Conservation (phyloP, 768 basidiomycete species). For the Tricholoma matsutake region DNA sequence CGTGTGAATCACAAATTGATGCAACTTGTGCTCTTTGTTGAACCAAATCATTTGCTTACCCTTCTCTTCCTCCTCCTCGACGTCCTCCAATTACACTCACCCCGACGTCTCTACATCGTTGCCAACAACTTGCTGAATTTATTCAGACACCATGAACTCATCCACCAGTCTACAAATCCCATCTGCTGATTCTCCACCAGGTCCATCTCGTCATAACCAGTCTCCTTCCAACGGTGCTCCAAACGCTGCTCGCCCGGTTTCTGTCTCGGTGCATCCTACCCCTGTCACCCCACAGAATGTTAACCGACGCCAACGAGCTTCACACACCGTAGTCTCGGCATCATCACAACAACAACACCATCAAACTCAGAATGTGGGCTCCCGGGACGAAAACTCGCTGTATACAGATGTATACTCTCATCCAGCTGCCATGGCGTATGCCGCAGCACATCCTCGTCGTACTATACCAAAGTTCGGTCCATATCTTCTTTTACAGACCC, state of each 20-base stretch:
- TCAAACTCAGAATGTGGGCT: conserved; percentile 23
- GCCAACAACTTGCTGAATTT: background rate
- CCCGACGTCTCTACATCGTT: background rate
- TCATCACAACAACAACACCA: conserved; percentile 29
- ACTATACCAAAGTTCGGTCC: conserved; percentile 93
- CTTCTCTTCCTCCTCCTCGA: background rate
- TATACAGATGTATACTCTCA: conserved; percentile 80
- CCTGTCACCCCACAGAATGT: conserved; percentile 37
- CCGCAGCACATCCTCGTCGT: conserved; percentile 78
- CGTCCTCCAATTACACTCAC: background rate
- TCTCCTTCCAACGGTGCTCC: conserved; percentile 18
- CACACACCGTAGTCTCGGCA: conserved; percentile 64
- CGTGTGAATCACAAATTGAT: conserved; percentile 1
- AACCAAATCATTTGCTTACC: background rate
- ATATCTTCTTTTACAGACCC: conserved; percentile 90
- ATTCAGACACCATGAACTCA: background rate
- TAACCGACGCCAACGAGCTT: conserved; percentile 59
- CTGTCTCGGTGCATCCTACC: conserved; percentile 53
- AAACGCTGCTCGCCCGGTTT: conserved; percentile 46
- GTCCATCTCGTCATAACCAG: conserved; percentile 35
- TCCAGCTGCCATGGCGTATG: conserved; percentile 82
- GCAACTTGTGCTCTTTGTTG: background rate
- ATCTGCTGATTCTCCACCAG: conserved; percentile 31
- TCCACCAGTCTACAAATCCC: conserved; percentile 30
- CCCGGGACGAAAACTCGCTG: conserved; percentile 43